Base-by-base conservation (phyloP, 495 filamentous ascomycete species). In the Aspergillus avenaceus region DNA sequence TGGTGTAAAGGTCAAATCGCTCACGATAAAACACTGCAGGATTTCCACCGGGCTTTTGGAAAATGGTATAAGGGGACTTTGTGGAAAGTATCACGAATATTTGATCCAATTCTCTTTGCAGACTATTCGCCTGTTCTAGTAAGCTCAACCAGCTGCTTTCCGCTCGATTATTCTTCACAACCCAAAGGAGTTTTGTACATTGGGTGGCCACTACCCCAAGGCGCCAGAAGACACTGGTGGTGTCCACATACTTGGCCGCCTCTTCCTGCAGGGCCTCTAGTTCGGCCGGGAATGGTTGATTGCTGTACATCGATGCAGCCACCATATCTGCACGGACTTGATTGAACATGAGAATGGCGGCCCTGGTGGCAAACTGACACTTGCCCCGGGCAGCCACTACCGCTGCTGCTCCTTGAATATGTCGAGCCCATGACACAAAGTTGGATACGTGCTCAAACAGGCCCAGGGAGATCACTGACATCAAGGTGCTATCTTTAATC, bases 401-500 rank as follows among this genome's bases (percentile, higher is more conserved):
- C 0, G 76, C 67, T 2, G 69, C 73, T 13, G 80, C 76, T 7
- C 81, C 81, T 34, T 77, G 67, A 54, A 83, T 62, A 49, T 84
- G 80, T 43, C 76, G 69, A 24, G 69, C 64, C 66, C 79, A 84
- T 21, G 62, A 57, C 8, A 66, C 61, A 46, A 56, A 63, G 9
- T 72, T 67, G 5, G 74, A 67, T 44, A 77, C 69, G 52, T 77
- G 75, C 61, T 83, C 79, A 45, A 80, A 84, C 3, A 81, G 61
- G n/a, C 75, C 73, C n/a, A 84, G 63, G 23, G 80, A 76, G 25
- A 84, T 73, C n/a, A 81, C 70, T 5, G 76, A 69, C 49, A 83
- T 76, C 59, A 84, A 66, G 12, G 79, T 84, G 45, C 69, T 78
- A 54, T 84, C 80, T 54, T 80, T 78, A 52, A 74, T 58, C n/a